Evolutionary conservation across 2,329 filamentous ascomycete species (phyloP), one percentile per base, ranked within the genome.

Genomic region (Fusarium citri): DNA sequence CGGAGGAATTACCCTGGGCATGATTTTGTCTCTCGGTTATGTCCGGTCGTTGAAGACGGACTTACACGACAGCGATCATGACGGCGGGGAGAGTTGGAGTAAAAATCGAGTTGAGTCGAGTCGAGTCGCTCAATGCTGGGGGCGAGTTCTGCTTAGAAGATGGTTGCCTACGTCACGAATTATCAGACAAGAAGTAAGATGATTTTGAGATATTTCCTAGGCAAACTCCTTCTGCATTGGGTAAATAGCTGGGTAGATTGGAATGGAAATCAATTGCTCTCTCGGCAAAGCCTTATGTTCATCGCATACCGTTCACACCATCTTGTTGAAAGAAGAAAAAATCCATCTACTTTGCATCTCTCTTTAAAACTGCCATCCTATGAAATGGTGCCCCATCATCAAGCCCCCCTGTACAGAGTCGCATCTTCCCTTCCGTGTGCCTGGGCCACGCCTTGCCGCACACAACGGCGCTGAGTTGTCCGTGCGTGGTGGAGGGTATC

Each of bases 381-480:
- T 82, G 64, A 78, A 75, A 79, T 66, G 66, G 68, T 82, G 81
- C 81, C 81, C 80, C 80, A 82, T 83, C 81, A 82, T 80, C 80
- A 78, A 74, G 46, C 57, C 68, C 68, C 68, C 68, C 56, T 72
- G 68, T 58, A 66, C 64, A 53, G 34, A 58, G 68, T 62, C 26
- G 57, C 54, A 67, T 70, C 56, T 56, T 51, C 54, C 68, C 69
- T 62, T 64, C 67, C 58, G 58, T 70, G 69, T 72, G 69, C 69
- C 69, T 71, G 69, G 69, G 65, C 68, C 68, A 72, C 64, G 65
- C 64, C 65, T 62, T 71, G 56, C 55, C 68, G 68, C 68, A 66
- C 60, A 49, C 59, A 66, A 72, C 65, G 60, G 55, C 67, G 64
- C 66, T 78, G 76, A 76, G 76, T 78, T 78, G 76, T 77, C 74